These are phyloP conservation scores for Venturia effusa DNA, from an alignment of 2,329 filamentous ascomycete species.

Conservation along the genomic window DNA sequence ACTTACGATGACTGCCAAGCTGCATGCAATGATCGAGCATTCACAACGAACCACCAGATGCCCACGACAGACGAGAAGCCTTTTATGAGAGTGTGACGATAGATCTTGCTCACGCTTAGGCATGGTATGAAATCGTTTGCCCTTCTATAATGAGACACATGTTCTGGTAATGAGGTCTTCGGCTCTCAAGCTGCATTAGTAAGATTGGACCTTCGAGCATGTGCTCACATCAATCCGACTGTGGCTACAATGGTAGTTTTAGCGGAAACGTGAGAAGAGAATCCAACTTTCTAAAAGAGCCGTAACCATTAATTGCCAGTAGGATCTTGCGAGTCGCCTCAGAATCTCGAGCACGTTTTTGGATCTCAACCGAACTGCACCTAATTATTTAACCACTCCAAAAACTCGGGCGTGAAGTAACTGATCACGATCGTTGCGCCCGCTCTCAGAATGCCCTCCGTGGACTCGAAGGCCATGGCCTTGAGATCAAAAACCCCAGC, in stretches of 20 bases:
- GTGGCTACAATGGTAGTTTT: not conserved
- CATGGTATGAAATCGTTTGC: too few species aligned
- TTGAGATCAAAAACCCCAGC: slow-evolving; percentile 94
- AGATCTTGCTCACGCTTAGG: not conserved
- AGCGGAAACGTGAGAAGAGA: not conserved
- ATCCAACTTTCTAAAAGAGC: not conserved
- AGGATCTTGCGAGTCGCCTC: not conserved
- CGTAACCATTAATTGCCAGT: not conserved
- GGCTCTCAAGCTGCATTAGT: not conserved
- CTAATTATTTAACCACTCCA: slow-evolving; percentile 45
- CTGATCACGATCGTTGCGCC: slow-evolving; percentile 87
- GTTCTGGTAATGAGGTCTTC: not conserved
- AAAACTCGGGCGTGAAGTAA: slow-evolving; percentile 80
- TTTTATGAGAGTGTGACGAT: not conserved
- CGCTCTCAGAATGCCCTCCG: slow-evolving; percentile 83
- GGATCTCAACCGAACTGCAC: not conserved
- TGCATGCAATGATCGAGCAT: not conserved
- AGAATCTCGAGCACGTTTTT: not conserved
- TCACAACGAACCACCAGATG: not conserved
- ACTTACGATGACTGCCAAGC: not conserved
- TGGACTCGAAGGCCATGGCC: slow-evolving; percentile 88
- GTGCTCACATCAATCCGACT: not conserved
- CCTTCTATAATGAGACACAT: not conserved
- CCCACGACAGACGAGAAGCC: not conserved
- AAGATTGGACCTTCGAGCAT: not conserved